These are phyloP conservation scores for Neurospora sublineolata DNA, from an alignment of 495 filamentous ascomycete genomes.

Conservation along the genomic window DNA sequence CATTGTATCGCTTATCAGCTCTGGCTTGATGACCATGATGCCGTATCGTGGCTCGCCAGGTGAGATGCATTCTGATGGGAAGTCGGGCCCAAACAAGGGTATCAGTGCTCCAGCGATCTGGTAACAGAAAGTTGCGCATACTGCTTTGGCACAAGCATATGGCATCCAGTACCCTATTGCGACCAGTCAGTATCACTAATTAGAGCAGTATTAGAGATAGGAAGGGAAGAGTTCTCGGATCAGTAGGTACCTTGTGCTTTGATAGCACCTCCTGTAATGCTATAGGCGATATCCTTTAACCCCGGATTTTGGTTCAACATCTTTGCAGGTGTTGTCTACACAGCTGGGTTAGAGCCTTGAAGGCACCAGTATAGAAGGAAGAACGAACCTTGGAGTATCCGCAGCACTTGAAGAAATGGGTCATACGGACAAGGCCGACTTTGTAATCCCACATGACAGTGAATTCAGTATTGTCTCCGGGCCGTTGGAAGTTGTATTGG, in stretches of 20 bases:
- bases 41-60: constrained; percentile 45
- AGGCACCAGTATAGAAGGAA: background rate
- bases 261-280: constrained; percentile 87
- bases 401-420: constrained; percentile 85
- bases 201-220: background rate
- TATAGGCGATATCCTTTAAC: constrained; percentile 74
- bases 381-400: constrained; percentile 67
- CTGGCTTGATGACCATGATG: constrained; percentile 55
- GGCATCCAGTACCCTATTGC: constrained; percentile 91
- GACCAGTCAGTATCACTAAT: background rate
- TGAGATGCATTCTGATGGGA: constrained; percentile 59
- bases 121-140: constrained; percentile 81
- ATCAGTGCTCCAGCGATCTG: constrained; percentile 73
- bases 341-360: background rate
- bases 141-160: constrained; percentile 66
- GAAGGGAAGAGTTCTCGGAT: background rate
- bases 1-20: constrained; percentile 45
- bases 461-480: constrained; percentile 54
- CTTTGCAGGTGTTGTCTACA: constrained; percentile 72
- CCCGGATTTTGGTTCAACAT: constrained; percentile 70
- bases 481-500: constrained; percentile 75
- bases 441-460: constrained; percentile 95
- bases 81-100: constrained; percentile 75
- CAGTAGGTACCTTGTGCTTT: constrained; percentile 78
- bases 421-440: constrained; percentile 87